Evolutionary conservation across 805 yeast genomes (phyloP).

Genomic region (Yarrowia deformans): DNA sequence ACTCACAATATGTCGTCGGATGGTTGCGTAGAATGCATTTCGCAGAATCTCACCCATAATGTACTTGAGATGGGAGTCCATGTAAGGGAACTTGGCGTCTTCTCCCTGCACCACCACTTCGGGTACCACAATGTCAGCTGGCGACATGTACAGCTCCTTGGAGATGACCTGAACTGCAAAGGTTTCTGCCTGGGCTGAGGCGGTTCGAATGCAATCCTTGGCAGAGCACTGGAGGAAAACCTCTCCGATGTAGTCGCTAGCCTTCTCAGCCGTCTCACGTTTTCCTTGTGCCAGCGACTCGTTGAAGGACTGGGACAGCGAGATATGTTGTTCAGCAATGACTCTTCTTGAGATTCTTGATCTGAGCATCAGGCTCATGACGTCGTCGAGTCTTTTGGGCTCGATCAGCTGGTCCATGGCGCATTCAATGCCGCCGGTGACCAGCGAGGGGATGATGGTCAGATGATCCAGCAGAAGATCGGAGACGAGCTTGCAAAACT

Average conservation of each 20-base stretch:
- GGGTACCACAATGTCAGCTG: slow-evolving; percentile 83
- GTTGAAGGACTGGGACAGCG: slow-evolving; percentile 71
- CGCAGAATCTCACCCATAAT: slow-evolving; percentile 86
- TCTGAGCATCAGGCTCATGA: slow-evolving; percentile 78
- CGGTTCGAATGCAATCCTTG: slow-evolving; percentile 64
- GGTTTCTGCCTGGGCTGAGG: slow-evolving; percentile 60
- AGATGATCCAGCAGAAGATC: slow-evolving; percentile 76
- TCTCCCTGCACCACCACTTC: slow-evolving; percentile 75
- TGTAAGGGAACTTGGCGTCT: slow-evolving; percentile 75
- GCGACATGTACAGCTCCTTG: slow-evolving; percentile 69
- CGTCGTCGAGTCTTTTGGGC: slow-evolving; percentile 67
- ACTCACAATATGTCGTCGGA: slow-evolving; percentile 54
- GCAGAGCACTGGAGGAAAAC: slow-evolving; percentile 84
- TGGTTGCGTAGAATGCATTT: slow-evolving; percentile 84
- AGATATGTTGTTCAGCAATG: slow-evolving; percentile 88
- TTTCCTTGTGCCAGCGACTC: slow-evolving; percentile 54
- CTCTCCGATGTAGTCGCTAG: slow-evolving; percentile 62
- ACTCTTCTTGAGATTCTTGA: slow-evolving; percentile 90
- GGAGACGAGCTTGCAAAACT: slow-evolving; percentile 69
- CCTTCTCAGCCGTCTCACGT: slow-evolving; percentile 27
- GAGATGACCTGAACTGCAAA: slow-evolving; percentile 79
- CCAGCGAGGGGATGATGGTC: slow-evolving; percentile 81
- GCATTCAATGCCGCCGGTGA: slow-evolving; percentile 92
- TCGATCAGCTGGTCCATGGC: slow-evolving; percentile 65
- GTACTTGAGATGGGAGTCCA: slow-evolving; percentile 86